A percentile compares a stretch with the other conserved stretches of the same genome.
Evolutionary conservation across 2,329 filamentous ascomycete genomes (phyloP).

Genomic region (Exophiala sp.): DNA sequence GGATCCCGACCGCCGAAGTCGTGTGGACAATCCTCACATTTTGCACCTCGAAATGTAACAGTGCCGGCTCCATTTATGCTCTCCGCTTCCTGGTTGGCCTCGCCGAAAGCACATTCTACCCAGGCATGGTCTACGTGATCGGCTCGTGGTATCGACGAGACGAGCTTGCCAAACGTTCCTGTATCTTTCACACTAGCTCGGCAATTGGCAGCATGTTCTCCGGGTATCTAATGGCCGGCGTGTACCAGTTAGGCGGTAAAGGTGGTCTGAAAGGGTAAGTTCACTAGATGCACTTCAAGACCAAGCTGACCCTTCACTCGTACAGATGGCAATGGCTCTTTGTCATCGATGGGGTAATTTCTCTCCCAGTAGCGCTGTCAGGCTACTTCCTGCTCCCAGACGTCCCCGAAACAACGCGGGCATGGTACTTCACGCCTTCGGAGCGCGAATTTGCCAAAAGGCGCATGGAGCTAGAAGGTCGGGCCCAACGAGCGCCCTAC

Average conservation of each 20-base stretch:
- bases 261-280: conserved; percentile 44
- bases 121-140: conserved; percentile 52
- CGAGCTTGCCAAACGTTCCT: conserved; percentile 52
- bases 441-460: conserved; percentile 47
- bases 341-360: conserved; percentile 40
- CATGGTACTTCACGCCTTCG: conserved; percentile 45
- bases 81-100: conserved; percentile 31
- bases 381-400: conserved; percentile 45
- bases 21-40: conserved; percentile 57
- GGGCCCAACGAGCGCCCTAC: conserved; percentile 44
- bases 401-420: conserved; percentile 42
- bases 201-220: conserved; percentile 44
- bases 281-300: not conserved
- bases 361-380: conserved; percentile 43
- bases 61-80: conserved; percentile 31
- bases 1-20: conserved; percentile 32
- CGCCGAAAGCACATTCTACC: conserved; percentile 51
- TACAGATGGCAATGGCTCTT: conserved; percentile 36
- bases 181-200: conserved; percentile 51
- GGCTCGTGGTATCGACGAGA: conserved; percentile 49
- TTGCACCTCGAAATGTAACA: conserved; percentile 48
- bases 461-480: conserved; percentile 51
- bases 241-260: conserved; percentile 51
- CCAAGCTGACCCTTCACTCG: not conserved
- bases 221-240: conserved; percentile 55